Conservation (phyloP, 805 yeast species). For the Pichia exigua region DNA sequence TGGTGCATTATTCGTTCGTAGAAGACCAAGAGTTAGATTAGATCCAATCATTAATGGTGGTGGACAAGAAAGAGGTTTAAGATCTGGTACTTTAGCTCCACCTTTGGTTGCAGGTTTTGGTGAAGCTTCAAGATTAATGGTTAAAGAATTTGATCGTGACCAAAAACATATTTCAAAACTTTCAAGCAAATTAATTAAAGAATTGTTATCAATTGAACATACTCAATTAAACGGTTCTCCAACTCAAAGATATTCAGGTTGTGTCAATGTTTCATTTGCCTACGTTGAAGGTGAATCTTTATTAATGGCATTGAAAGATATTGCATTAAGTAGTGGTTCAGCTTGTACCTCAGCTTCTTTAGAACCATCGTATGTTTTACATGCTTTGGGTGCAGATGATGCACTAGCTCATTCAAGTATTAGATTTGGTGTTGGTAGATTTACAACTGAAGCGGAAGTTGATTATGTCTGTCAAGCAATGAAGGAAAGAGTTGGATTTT, state of each 20-base stretch:
- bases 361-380: slow-evolving; percentile 94
- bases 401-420: slow-evolving; percentile 98
- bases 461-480: slow-evolving; percentile 91
- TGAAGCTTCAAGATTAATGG: slow-evolving; percentile 87
- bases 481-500: slow-evolving; percentile 78
- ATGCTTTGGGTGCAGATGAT: slow-evolving; percentile 96
- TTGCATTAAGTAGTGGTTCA: slow-evolving; percentile 92
- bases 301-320: slow-evolving; percentile 94
- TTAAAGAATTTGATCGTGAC: slow-evolving; percentile 67
- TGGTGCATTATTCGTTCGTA: slow-evolving; percentile 91
- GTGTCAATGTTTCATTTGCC: slow-evolving; percentile 95
- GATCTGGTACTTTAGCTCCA: slow-evolving; percentile 97
- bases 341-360: slow-evolving; percentile 98
- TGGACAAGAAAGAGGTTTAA: slow-evolving; percentile 96
- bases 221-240: slow-evolving; percentile 86
- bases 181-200: slow-evolving; percentile 63
- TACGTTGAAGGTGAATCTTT: slow-evolving; percentile 97
- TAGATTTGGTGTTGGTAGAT: slow-evolving; percentile 94
- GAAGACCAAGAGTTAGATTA: slow-evolving; percentile 96
- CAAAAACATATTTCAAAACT: slow-evolving; percentile 58
- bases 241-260: slow-evolving; percentile 73
- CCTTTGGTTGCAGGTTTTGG: slow-evolving; percentile 94
- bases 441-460: slow-evolving; percentile 92
- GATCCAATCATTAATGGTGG: slow-evolving; percentile 96
- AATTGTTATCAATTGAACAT: slow-evolving; percentile 75